Base-by-base conservation (phyloP, 371 early-diverging fungal species). In the Mortierella polycephala region DNA sequence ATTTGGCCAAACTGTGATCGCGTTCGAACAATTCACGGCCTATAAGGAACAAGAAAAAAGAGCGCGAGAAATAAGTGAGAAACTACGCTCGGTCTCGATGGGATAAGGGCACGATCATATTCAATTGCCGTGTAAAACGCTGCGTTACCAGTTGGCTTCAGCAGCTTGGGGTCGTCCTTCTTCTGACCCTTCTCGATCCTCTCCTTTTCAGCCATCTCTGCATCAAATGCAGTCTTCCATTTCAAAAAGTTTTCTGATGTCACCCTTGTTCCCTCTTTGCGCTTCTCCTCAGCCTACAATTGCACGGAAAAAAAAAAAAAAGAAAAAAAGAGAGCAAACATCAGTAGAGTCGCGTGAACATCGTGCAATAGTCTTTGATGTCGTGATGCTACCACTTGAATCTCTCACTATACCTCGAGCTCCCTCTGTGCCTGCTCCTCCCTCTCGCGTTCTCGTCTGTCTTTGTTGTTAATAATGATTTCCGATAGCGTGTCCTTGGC, bases 1-100 rank as follows among this genome's bases (percentile, higher is more conserved):
- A 94, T 74, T 83, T 81, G 41, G 94, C 96, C 60, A 98, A 87
- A 49, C 92, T 84, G 82, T 86, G 86, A 80, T 98, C 96, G 71
- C 92, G 90, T 75, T 96, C 96, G 74, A 98, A 98, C 83, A 97
- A 83, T 85, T 96, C 92, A 37, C 95, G 90, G 21, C 98, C 97
- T 89, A 44, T 41, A 14, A 42, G 40, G 16, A 47, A 23, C 16
- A 10, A n/a, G 45, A 44, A 44, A 14, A 21, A 11, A 16, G 55
- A n/a, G 16, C 20, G 16, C 23, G 20, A 1, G 23, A 13, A 11
- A 46, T 10, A n/a, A n/a, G n/a, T n/a, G n/a, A n/a, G n/a, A n/a
- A n/a, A n/a, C n/a, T n/a, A n/a, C n/a, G n/a, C n/a, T n/a, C n/a
- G n/a, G n/a, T n/a, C n/a, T n/a, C n/a, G n/a, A n/a, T n/a, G n/a